phyloP scores from a whole-genome alignment of 345 rosid genomes.

The Melaleuca alternifolia region DNA sequence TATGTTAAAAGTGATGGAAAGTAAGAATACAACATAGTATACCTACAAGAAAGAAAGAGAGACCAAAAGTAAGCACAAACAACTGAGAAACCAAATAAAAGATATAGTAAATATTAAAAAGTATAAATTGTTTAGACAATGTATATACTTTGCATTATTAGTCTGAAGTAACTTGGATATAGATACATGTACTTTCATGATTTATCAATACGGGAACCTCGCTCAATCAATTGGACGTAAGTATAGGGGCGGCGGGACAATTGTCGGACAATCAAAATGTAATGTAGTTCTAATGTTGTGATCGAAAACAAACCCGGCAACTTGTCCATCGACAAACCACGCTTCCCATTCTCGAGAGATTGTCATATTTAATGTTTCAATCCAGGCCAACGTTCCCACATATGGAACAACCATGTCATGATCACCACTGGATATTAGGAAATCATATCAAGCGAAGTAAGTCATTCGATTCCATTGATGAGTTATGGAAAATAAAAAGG shows the following conservation, averaged over 20 bases:
- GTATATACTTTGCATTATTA: too few species aligned
- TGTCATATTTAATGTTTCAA: not conserved
- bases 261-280: not conserved
- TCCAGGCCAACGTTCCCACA: not conserved
- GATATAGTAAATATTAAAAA: not conserved
- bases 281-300: not conserved
- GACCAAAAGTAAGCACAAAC: not conserved
- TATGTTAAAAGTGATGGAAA: not conserved
- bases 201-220: not conserved
- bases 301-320: not conserved
- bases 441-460: not conserved
- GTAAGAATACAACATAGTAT: not conserved
- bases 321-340: not conserved
- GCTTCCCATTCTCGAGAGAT: not conserved
- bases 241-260: not conserved
- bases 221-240: not conserved
- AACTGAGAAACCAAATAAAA: not conserved
- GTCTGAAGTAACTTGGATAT: not conserved
- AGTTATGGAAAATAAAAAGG: accelerated
- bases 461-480: not conserved
- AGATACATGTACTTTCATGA: not conserved
- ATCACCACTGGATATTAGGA: not conserved
- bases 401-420: not conserved
- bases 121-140: not conserved
- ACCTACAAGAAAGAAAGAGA: not conserved